Conservation (phyloP, 768 basidiomycete species). For the Ramaria sp. region DNA sequence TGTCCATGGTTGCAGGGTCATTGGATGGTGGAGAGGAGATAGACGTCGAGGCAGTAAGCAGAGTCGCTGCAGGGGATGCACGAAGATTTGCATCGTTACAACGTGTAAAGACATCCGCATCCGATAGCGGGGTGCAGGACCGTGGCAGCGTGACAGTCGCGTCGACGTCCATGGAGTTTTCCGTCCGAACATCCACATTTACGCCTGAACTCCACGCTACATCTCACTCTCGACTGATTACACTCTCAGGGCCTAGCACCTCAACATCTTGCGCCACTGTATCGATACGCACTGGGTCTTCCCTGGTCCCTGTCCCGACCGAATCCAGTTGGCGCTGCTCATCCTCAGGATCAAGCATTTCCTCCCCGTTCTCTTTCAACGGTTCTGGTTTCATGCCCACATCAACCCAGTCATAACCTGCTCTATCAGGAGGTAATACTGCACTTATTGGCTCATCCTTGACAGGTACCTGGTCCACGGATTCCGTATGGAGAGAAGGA, state of each 20-base stretch:
- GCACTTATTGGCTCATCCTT: constrained; percentile 6
- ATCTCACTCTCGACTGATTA: constrained; percentile 7
- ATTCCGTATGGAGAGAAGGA: not conserved
- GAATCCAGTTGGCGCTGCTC: not conserved
- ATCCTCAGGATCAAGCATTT: not conserved
- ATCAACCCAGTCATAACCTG: not conserved
- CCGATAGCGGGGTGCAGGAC: no score
- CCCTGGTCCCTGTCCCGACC: not conserved
- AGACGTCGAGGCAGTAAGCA: not conserved
- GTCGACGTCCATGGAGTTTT: not conserved
- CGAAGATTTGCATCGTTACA: no score
- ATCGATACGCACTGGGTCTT: constrained; percentile 1
- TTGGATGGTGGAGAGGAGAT: not conserved
- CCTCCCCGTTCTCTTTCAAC: not conserved
- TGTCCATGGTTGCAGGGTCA: no score
- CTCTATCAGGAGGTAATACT: not conserved
- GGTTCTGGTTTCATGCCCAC: not conserved
- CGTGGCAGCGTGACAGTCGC: not conserved
- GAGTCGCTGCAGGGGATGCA: not conserved
- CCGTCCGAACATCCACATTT: not conserved
- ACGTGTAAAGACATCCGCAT: no score
- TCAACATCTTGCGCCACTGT: not conserved
- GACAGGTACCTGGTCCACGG: not conserved
- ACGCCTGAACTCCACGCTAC: not conserved
- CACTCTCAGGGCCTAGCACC: constrained; percentile 7